Evolutionary conservation across 2,329 filamentous ascomycete genomes (phyloP).

Genomic region (Fusarium devonianum): DNA sequence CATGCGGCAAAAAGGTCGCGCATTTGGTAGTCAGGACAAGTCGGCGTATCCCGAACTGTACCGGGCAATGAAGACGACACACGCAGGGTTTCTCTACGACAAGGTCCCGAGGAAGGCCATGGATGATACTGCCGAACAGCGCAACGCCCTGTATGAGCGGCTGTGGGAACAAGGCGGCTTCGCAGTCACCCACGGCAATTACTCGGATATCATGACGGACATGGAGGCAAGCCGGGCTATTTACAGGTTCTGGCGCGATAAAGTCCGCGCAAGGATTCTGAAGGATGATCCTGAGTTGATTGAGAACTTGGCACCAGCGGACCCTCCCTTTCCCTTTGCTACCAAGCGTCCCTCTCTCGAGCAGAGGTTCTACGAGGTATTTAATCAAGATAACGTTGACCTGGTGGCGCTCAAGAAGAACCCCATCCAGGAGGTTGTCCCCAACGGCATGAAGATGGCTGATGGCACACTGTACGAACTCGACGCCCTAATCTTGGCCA

Average conservation of each 20-base stretch:
- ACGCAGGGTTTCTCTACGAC: conserved; percentile 4
- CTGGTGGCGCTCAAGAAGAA: conserved; percentile 23
- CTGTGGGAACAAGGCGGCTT: conserved; percentile 17
- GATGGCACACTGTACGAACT: conserved; percentile 44
- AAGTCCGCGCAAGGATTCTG: conserved; percentile 11
- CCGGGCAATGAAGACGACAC: conserved; percentile 4
- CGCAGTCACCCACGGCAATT: conserved; percentile 7
- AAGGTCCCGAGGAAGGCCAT: neutral
- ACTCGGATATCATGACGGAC: conserved; percentile 12
- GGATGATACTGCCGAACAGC: conserved; percentile 12
- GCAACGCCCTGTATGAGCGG: conserved; percentile 2
- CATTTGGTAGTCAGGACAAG: neutral
- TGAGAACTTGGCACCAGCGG: conserved; percentile 8
- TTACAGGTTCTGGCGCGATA: conserved; percentile 16
- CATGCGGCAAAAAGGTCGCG: conserved; percentile 25
- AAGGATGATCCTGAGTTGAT: conserved; percentile 1
- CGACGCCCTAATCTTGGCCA: conserved; percentile 48
- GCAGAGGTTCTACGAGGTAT: conserved; percentile 22
- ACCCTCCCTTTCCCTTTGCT: neutral
- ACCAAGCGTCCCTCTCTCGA: conserved; percentile 15
- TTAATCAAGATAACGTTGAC: conserved; percentile 19
- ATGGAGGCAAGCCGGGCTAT: conserved; percentile 7
- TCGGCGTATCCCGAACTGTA: neutral
- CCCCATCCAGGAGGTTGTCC: conserved; percentile 42
- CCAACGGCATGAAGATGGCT: conserved; percentile 46